Evolutionary conservation across 108 stramenopile genomes (phyloP), one percentile per base, ranked within the genome.

Genomic region (Nannochloropsis oceanica): DNA sequence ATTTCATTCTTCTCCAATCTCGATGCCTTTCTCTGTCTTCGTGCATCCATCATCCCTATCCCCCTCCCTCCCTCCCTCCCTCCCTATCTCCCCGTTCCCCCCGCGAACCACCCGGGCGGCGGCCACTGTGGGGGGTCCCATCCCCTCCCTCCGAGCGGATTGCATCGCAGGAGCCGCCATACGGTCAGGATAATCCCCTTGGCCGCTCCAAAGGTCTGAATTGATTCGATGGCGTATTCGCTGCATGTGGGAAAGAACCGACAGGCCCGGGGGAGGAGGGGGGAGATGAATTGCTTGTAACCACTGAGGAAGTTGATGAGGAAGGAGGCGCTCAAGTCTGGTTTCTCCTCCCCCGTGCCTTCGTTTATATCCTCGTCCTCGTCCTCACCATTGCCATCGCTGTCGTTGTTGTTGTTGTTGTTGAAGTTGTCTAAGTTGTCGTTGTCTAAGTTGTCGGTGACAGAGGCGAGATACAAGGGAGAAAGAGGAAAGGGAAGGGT

Each of bases 141-240:
- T 27, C 89, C 89, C 25, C 44, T 83, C 26, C 89, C 89, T 12
- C 82, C 89, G 46, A 89, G 83, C 8, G 89, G 89, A 42, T 86
- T 89, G 84, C 89, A 89, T 43, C 89, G 85, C 85, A 89, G 83
- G 59, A 89, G 59, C 12, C 89, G 44, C 86, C 89, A 89, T 44
- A 59, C 84, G 25, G 86, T 89, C 43, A 89, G 85, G 13, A 89
- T 84, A 5, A 79, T 73, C 8, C 89, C 89, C 83, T 85, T 85
- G 46, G 80, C 24, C 20, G 89, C 82, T 26, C 89, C 89, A 27
- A 83, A 89, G 80, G 79, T 85, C 79, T 89, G 82, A 50, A 89
- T 86, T 26, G 83, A 82, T 9, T 89, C 83, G 5, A 89, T 83
- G 42, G 82, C 86, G 80, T 89, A 89, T 42, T 73, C 82, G 13